phyloP scores from a whole-genome alignment of 1,139 yeast species.

The Yamadazyma mexicana region DNA sequence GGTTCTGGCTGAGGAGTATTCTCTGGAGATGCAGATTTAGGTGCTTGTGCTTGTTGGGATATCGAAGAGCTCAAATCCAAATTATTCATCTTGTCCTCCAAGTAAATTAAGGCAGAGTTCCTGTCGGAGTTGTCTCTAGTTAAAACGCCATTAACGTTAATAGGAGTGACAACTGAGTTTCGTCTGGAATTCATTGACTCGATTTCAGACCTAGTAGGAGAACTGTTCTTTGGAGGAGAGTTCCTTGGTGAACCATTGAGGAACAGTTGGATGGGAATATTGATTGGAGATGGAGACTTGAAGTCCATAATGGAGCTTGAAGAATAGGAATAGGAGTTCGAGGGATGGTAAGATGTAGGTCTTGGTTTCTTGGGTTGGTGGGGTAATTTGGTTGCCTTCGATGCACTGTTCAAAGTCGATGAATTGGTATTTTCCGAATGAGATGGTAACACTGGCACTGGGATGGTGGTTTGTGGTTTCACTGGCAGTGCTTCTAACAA shows the following conservation, averaged over 20 bases:
- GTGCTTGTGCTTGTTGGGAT: not conserved
- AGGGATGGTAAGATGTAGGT: conserved; percentile 79
- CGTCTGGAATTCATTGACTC: conserved; percentile 28
- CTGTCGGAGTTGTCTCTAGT: conserved; percentile 34
- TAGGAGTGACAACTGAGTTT: conserved; percentile 46
- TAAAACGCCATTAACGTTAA: conserved; percentile 49
- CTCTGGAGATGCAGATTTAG: not conserved
- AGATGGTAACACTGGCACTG: conserved; percentile 6
- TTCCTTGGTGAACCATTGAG: conserved; percentile 29
- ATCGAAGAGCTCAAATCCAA: conserved; percentile 31
- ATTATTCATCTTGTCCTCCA: conserved; percentile 49
- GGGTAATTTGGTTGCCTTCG: conserved; percentile 31
- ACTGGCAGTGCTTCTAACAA: conserved; percentile 8
- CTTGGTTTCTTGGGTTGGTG: conserved; percentile 60
- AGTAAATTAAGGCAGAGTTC: conserved; percentile 44
- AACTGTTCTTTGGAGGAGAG: conserved; percentile 17
- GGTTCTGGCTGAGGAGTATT: not conserved
- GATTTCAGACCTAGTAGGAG: conserved; percentile 18
- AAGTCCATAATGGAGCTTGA: conserved; percentile 31
- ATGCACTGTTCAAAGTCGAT: not conserved
- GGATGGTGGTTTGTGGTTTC: conserved; percentile 10
- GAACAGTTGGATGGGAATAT: conserved; percentile 37
- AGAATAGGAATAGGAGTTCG: conserved; percentile 71
- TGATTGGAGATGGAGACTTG: conserved; percentile 29
- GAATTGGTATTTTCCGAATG: conserved; percentile 3